Percentiles rank a stretch among this genome's conserved stretches.
Conservation (phyloP, 441 rosid species). For the Populus hybrid region DNA sequence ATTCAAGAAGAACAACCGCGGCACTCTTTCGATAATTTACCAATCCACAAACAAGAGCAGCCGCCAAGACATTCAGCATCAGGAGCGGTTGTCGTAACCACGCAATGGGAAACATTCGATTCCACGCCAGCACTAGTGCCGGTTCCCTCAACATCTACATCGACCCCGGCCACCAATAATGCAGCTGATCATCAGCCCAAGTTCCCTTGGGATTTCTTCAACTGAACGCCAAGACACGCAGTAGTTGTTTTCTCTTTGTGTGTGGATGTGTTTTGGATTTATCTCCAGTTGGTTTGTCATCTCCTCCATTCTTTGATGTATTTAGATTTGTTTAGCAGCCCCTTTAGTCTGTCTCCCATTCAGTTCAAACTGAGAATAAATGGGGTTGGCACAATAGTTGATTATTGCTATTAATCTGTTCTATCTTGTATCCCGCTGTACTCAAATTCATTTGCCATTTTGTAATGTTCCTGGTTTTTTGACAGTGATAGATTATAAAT, state of each 20-base stretch:
- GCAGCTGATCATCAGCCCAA: constrained; percentile 46
- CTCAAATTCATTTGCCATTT: constrained; percentile 22
- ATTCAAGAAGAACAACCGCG: constrained; percentile 42
- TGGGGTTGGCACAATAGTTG: constrained; percentile 35
- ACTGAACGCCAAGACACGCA: constrained; percentile 34
- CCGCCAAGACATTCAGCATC: constrained; percentile 41
- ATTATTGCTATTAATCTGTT: constrained; percentile 19
- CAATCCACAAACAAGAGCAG: constrained; percentile 33
- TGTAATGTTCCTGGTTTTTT: constrained; percentile 17
- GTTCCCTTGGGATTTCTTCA: constrained; percentile 94
- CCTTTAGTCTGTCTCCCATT: constrained; percentile 31
- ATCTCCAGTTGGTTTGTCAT: constrained; percentile 41
- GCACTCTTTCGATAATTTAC: constrained; percentile 34
- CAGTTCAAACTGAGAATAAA: constrained; percentile 35
- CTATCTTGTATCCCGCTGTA: constrained; percentile 2
- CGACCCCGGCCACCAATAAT: constrained; percentile 24
- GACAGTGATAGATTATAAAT: background rate
- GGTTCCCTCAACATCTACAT: constrained; percentile 37
- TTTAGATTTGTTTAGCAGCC: constrained; percentile 56
- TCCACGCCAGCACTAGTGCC: constrained; percentile 37
- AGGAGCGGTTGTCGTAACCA: constrained; percentile 58
- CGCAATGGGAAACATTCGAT: constrained; percentile 91
- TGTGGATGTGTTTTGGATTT: constrained; percentile 59
- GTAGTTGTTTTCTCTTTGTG: constrained; percentile 30
- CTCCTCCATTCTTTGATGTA: constrained; percentile 79